phyloP scores from a whole-genome alignment of 2,329 filamentous ascomycete species.

The Saccharata proteae region DNA sequence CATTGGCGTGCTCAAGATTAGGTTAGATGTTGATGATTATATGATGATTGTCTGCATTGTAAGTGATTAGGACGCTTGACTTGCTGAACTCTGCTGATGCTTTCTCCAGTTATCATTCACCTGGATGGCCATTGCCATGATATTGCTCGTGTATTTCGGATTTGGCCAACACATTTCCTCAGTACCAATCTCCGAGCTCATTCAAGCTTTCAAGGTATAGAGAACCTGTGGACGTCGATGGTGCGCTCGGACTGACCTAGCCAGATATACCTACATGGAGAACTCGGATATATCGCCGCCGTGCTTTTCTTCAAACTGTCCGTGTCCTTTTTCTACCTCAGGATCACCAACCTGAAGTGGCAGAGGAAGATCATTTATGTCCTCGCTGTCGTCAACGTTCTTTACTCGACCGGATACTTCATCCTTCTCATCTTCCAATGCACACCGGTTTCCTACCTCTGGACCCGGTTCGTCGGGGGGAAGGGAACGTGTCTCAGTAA shows the following conservation, averaged over 20 bases:
- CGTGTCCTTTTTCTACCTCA: conserved; percentile 1
- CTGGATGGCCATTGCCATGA: conserved; percentile 1
- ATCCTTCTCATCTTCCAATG: conserved; percentile 4
- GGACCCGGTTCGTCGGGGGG: neutral
- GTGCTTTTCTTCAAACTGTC: conserved; percentile 5
- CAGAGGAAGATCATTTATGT: conserved; percentile 1
- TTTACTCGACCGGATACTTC: conserved; percentile 4
- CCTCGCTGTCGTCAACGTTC: conserved; percentile 1
- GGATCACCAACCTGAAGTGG: conserved; percentile 2
- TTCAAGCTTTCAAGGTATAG: conserved; percentile 2
- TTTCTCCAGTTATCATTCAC: neutral
- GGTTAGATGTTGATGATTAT: conserved; percentile 2
- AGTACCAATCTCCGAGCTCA: conserved; percentile 1
- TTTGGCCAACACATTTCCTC: conserved; percentile 4
- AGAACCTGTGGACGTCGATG: neutral
- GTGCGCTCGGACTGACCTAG: neutral
- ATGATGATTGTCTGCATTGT: conserved; percentile 2
- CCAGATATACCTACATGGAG: conserved; percentile 1
- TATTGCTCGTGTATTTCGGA: conserved; percentile 1
- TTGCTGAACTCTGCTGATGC: neutral
- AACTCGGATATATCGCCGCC: conserved; percentile 4
- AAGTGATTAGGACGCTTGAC: neutral
- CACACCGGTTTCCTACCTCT: conserved; percentile 2
- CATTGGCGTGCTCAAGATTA: conserved; percentile 1
- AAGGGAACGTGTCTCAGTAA: conserved; percentile 2